Evolutionary conservation across 2,329 filamentous ascomycete genomes (phyloP).

Genomic region (Didymella arachidicola): DNA sequence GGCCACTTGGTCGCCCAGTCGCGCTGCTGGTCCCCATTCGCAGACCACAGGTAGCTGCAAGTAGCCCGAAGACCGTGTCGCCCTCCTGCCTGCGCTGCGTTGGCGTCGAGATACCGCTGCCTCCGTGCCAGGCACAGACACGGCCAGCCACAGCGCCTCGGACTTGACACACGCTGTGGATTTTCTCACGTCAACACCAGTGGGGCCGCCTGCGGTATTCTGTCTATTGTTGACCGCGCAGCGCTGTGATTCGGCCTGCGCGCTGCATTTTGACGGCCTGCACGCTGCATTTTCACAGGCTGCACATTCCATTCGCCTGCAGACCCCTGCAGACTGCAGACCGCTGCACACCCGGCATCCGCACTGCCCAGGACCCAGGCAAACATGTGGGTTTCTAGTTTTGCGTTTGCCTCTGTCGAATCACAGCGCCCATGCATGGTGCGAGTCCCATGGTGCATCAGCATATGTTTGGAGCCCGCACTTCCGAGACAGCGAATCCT

Average conservation of each 20-base stretch:
- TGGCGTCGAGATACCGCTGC: slow-evolving; percentile 15
- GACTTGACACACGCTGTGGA: slow-evolving; percentile 11
- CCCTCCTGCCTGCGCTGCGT: background rate
- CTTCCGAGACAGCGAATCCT: slow-evolving; percentile 12
- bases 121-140: slow-evolving; percentile 7
- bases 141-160: slow-evolving; percentile 11
- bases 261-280: slow-evolving; percentile 19
- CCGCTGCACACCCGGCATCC: slow-evolving; percentile 12
- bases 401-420: slow-evolving; percentile 11
- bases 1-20: slow-evolving; percentile 6
- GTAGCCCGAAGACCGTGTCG: slow-evolving; percentile 16
- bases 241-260: slow-evolving; percentile 30
- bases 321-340: slow-evolving; percentile 17
- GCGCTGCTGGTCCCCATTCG: slow-evolving; percentile 13
- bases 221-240: slow-evolving; percentile 12
- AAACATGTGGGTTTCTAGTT: slow-evolving; percentile 19
- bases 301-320: slow-evolving; percentile 27
- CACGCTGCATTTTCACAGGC: slow-evolving; percentile 17
- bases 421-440: slow-evolving; percentile 9
- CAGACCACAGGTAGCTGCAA: slow-evolving; percentile 9
- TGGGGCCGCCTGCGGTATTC: background rate
- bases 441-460: slow-evolving; percentile 19
- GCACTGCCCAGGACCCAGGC: slow-evolving; percentile 3
- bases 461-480: slow-evolving; percentile 19
- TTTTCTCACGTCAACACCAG: slow-evolving; percentile 1